Percentiles rank a stretch among this genome's conserved stretches.
These are phyloP conservation scores for Scalesia atractyloides DNA, from an alignment of 129 eudicot genomes.

Conservation along the genomic window DNA sequence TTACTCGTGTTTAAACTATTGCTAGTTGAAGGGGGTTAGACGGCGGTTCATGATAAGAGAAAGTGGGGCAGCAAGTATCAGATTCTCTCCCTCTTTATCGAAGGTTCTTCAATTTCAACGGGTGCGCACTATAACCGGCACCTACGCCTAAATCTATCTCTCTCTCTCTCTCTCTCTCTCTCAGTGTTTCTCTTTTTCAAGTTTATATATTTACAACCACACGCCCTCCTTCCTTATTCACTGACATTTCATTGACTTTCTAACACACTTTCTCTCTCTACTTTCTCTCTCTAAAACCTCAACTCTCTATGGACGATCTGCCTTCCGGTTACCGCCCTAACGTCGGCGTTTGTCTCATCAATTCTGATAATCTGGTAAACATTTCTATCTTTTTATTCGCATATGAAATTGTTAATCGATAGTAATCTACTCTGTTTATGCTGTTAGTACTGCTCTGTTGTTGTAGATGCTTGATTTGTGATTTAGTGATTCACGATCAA, in stretches of 20 bases:
- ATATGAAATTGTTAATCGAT: too few relatives aligned
- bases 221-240: constrained; percentile 17
- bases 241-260: constrained; percentile 54
- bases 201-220: constrained; percentile 33
- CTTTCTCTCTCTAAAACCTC: constrained; percentile 40
- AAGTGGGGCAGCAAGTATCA: constrained; percentile 30
- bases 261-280: constrained; percentile 25
- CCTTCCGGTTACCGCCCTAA: constrained; percentile 96
- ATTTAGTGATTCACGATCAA: constrained; percentile 13
- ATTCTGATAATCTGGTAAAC: constrained; percentile 69
- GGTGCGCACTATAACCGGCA: constrained; percentile 54
- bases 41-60: constrained; percentile 28
- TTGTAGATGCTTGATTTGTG: constrained; percentile 9
- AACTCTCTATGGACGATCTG: constrained; percentile 66
- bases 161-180: not conserved
- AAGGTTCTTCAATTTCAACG: not conserved
- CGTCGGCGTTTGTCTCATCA: constrained; percentile 96
- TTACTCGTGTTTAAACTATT: not conserved
- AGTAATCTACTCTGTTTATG: too few relatives aligned
- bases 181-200: constrained; percentile 16
- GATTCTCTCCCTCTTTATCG: not conserved
- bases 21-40: not conserved
- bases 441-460: constrained; percentile 7
- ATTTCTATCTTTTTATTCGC: not conserved
- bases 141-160: constrained; percentile 9